Conservation (phyloP, 192 early-diverging fungal genomes). For the Coemansia sp. region DNA sequence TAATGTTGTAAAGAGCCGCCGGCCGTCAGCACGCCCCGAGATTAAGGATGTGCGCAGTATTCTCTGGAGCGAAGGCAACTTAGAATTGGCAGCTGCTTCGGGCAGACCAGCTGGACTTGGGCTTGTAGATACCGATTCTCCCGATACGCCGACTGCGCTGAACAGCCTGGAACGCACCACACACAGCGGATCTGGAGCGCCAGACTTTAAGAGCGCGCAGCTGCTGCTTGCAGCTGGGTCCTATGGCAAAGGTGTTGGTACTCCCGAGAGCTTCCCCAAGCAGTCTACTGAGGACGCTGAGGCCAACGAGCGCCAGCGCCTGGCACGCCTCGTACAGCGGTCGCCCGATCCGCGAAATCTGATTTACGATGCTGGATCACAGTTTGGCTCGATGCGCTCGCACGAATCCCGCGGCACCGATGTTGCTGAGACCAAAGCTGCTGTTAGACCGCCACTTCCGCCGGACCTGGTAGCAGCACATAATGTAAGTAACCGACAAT, state of each 20-base stretch:
- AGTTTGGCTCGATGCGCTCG: constrained; percentile 52
- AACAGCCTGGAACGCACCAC: constrained; percentile 19
- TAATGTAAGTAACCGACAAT: constrained; percentile 12
- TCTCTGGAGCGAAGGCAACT: constrained; percentile 26
- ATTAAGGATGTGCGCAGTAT: constrained; percentile 43
- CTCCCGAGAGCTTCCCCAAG: background rate
- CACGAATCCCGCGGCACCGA: constrained; percentile 17
- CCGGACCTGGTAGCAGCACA: background rate
- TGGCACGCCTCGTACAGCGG: constrained; percentile 37
- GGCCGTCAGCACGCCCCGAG: constrained; percentile 44
- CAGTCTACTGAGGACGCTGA: background rate
- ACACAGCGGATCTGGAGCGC: background rate
- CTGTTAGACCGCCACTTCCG: background rate
- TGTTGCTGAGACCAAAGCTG: background rate
- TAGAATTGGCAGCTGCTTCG: constrained; percentile 6
- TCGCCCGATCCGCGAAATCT: constrained; percentile 53
- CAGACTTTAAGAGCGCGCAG: background rate
- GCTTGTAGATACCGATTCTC: constrained; percentile 1
- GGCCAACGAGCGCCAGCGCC: background rate
- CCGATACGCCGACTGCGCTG: constrained; percentile 14
- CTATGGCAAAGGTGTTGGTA: too few species aligned
- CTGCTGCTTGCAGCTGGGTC: background rate
- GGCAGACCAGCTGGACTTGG: constrained; percentile 3
- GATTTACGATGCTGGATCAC: constrained; percentile 52
- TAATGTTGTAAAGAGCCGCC: constrained; percentile 2